Base-by-base conservation (phyloP, 2,329 filamentous ascomycete genomes). In the Diaporthe velutina region DNA sequence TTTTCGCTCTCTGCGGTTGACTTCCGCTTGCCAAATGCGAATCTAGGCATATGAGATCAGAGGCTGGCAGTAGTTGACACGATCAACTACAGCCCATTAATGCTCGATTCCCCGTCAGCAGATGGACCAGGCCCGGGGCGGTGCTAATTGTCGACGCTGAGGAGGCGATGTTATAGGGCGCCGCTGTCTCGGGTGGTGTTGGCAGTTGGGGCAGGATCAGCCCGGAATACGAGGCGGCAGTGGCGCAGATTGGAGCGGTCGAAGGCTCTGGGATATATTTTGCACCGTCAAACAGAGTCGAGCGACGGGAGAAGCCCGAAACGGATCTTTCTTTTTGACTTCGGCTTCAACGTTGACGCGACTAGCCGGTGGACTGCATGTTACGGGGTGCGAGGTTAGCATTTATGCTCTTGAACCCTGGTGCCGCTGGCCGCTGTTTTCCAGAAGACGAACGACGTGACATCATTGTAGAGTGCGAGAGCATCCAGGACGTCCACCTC, bases 1-100 rank as follows among this genome's bases (percentile, higher is more conserved):
- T 90, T 86, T 76, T 89, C 87, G 76, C 88, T 82, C 77, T 87
- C 88, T 76, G 87, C 88, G 86, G 88, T 87, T 77, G 89, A 90
- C 85, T 88, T 91, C 86, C 90, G 90, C 88, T 88, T 86, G 80
- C 84, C 86, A 77, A 91, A 91, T 77, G 87, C 84, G 81, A 92
- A 91, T 84, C 88, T 90, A 89, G 88, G 88, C 90, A 92, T 92
- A 83, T 87, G 87, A 85, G 83, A 81, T 76, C 70, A n/a, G 54
- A 71, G 77, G 76, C 61, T 57, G 74, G 74, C 61, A 54, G 74
- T 70, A 74, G 60, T 74, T 73, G 74, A 75, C 54, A 60, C 52
- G 67, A 76, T 76, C 73, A 77, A 75, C 64, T 71, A 73, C 75
- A 68, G 74, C 73, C 76, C 71, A 74, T 67, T 71, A 74, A 73